Base-by-base conservation (phyloP, 1,284 basidiomycete genomes). In the Uromyces viciae-fabae region DNA sequence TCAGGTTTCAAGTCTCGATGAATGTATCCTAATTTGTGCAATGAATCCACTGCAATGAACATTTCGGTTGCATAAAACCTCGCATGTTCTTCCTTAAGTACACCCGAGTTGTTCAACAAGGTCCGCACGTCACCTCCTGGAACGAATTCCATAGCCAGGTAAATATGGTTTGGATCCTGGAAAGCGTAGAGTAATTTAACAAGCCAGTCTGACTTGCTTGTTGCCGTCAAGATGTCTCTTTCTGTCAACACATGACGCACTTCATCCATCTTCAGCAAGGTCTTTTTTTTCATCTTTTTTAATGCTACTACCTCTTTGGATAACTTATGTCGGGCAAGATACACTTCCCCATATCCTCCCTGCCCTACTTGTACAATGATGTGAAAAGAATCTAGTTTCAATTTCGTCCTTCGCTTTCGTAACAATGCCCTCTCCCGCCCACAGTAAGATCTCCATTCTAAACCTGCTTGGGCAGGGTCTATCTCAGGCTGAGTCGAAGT, bases 71-170 rank as follows among this genome's bases (percentile, higher is more conserved):
- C 95, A 86, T 98, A 98, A 86, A 95, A 97, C 75, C 91, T 89
- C 2, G 95, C 95, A 84, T 97, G 94, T 84, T 96, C 94, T 85
- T 97, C 94, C 86, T 96, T 96, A 80, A 99, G 89, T 0, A 97
- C 94, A 43, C 95, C 95, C 0, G 94, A 95, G 86, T 97, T 98
- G 88, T 97, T 98, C 71, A 98, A 89, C 46, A 98, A 89, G 0
- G 95, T 98, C 11, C 95, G 90, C 88, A 98, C 97, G 86, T 98
- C 95, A 74, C 95, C 95, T 49, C 95, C 95, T 0, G 95, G 95
- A 17, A 98, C 95, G 85, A 96, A 98, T 88, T 99, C 97, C 95
- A 98, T 98, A 0, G 95, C 95, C 71, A 98, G 92, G 85, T 95
- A 98, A 38, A 98, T 94, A 84, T 92, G 89, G 82, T 92, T 89